Evolutionary conservation across 1,284 basidiomycete species (phyloP), one percentile per base, ranked within the genome.

Genomic region (Pyrrhoderma lamaoense): DNA sequence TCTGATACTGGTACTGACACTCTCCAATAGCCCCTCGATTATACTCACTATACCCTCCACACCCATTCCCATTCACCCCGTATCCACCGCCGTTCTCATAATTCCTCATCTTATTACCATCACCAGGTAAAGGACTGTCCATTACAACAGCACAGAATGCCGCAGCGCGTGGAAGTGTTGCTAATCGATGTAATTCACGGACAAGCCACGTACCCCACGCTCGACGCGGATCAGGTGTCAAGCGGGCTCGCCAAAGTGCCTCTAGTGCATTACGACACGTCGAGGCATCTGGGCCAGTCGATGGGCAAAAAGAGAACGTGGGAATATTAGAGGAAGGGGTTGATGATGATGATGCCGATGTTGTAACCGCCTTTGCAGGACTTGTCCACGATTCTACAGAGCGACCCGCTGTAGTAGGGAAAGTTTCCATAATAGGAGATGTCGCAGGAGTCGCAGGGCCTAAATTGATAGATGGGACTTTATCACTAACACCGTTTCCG

Each of bases 181-280:
- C 52, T 52, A 68, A 51, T 19, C 38, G 16, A 13, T 51, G 45
- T 8, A 67, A 57, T 51, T 62, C 64, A 16, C 47, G 59, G 27
- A 61, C 43, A 8, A 68, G 51, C 62, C 64, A 66, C 18, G 53
- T 60, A 8, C 50, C 42, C 51, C 57, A 62, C 0, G 61, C 58
- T 13, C 61, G 57, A 7, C 51, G 47, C 13, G 52, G 21, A 14
- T 56, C 53, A 2, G 59, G 57, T 8, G 56, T 38, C 19, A 67
- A 49, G 8, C 47, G 52, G 14, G 52, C 47, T 1, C 59, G 49
- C 55, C 61, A 64, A 46, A 61, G 57, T 43, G 49, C 11, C 7
- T 45, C 46, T 21, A 60, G 50, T 4, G 39, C 51, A 2, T 51
- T 52, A 21, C 48, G 56, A 23, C 47, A 55, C n/a, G 39, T 18